Base-by-base conservation (phyloP, 2,329 filamentous ascomycete species). In the Metarhizium rileyi region DNA sequence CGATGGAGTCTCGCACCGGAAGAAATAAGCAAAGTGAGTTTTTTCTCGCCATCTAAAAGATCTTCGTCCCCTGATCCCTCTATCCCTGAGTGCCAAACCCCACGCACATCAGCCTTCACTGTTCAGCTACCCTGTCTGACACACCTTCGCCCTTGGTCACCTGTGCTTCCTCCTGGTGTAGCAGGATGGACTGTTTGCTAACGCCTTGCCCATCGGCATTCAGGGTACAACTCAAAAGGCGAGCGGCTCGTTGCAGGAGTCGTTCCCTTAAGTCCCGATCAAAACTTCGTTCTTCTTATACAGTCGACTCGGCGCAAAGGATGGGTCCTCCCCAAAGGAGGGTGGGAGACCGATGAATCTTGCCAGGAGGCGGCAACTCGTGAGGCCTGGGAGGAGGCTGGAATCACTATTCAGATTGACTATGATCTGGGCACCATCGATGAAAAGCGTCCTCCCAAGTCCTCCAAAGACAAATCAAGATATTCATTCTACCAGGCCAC, bases 321-420 rank as follows among this genome's bases (percentile, higher is more conserved):
- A 61, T 98, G 93, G 93, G 93, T 98, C 41, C 77, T 98, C 52
- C 93, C 93, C 53, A 98, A 98, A 68, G 93, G 93, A 63, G 93
- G 93, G 53, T 98, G 93, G 90, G 93, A 98, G 69, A 85, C 83
- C 30, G 93, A 98, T 68, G 93, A 98, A 71, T 80, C 84, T 54
- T 93, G 87, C 55, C 81, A 86, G 54, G 80, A 91, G 65, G 87
- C 93, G 50, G 93, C 93, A 50, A 70, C 85, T 75, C 75, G 93
- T 58, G 93, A 98, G 69, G 93, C 93, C 53, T 97, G 93, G 93
- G 93, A 97, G 72, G 93, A 97, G 72, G 93, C 90, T 40, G 93
- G 93, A 61, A 94, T 97, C 62, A 76, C 86, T 60, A 87, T 91
- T 68, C 84, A 80, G 52, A 84, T 96, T 66, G 83, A 86, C 60